Base-by-base conservation (phyloP, 352 stramenopile genomes). In the Phytophthora sansomeana region DNA sequence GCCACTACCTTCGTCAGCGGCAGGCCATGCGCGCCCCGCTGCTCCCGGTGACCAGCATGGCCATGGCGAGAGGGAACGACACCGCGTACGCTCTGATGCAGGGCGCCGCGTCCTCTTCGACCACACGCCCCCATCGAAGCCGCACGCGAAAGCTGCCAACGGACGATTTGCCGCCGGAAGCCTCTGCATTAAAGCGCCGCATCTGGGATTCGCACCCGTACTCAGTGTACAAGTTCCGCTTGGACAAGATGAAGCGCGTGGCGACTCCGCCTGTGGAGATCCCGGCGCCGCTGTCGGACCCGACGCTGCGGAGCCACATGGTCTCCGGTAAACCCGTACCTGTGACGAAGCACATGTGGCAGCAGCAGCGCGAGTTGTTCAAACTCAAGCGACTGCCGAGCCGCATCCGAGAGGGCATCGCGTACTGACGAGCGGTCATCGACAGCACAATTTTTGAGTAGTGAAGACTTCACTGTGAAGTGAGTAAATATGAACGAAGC, bases 201-300 rank as follows among this genome's bases (percentile, higher is more conserved):
- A 63, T 72, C 39, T 68, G 57, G 58, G 52, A 63, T 7, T 59
- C 65, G n/a, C 65, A 64, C 29, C 65, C 65, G 0, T 38, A 30
- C 4, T 59, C 50, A 2, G 14, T 61, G 9, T 64, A 60, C 51
- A 67, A 60, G 58, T 73, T 73, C 21, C 58, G 57, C 8, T 43
- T 73, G 10, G 58, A 46, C 36, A 68, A 59, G 38, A 59, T 69
- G 58, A 69, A 58, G 64, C 58, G 52, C 1, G 58, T 73, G 39
- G 63, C 56, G 6, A 49, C 17, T n/a, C 64, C n/a, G n/a, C n/a
- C n/a, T n/a, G n/a, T n/a, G n/a, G n/a, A n/a, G n/a, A n/a, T 73
- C 32, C 51, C 64, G 3, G 6, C 51, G 9, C 42, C 39, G 13
- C 32, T 73, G 9, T 60, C 64, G n/a, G 44, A 73, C 44, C 58